Percentiles rank a stretch among this genome's conserved stretches.
phyloP scores from a whole-genome alignment of 2,329 filamentous ascomycete genomes.

The Pseudophaeomoniella oleicola region DNA sequence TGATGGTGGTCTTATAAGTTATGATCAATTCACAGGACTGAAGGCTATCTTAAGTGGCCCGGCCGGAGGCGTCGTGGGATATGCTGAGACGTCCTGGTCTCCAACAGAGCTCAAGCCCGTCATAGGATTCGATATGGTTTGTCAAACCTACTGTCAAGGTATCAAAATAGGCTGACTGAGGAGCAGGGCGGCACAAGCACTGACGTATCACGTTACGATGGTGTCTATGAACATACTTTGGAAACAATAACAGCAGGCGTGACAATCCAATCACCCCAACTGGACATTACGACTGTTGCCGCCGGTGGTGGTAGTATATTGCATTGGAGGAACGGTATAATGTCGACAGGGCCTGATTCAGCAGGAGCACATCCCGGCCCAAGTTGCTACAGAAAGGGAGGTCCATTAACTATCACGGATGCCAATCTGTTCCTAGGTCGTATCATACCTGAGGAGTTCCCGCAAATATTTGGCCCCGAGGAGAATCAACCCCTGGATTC shows the following conservation, averaged over 20 bases:
- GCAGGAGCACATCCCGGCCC: slow-evolving; percentile 81
- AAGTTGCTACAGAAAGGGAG: slow-evolving; percentile 80
- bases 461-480: slow-evolving; percentile 77
- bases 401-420: slow-evolving; percentile 79
- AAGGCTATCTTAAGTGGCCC: slow-evolving; percentile 78
- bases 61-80: slow-evolving; percentile 85
- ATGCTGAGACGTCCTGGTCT: slow-evolving; percentile 74
- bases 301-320: slow-evolving; percentile 51
- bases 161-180: no score
- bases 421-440: slow-evolving; percentile 77
- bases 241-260: slow-evolving; percentile 75
- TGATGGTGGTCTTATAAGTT: slow-evolving; percentile 49
- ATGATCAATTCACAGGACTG: slow-evolving; percentile 56
- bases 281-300: slow-evolving; percentile 79
- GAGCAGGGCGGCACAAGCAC: slow-evolving; percentile 66
- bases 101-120: slow-evolving; percentile 62
- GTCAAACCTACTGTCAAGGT: no score
- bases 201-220: slow-evolving; percentile 69
- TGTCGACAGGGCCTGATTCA: slow-evolving; percentile 80
- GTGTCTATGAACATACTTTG: slow-evolving; percentile 72
- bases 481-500: slow-evolving; percentile 52
- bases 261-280: slow-evolving; percentile 68
- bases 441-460: slow-evolving; percentile 58
- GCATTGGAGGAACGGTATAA: slow-evolving; percentile 73
- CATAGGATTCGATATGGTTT: slow-evolving; percentile 59